These are phyloP conservation scores for Phytophthora pseudosyringae DNA, from an alignment of 352 stramenopile genomes.

Conservation along the genomic window DNA sequence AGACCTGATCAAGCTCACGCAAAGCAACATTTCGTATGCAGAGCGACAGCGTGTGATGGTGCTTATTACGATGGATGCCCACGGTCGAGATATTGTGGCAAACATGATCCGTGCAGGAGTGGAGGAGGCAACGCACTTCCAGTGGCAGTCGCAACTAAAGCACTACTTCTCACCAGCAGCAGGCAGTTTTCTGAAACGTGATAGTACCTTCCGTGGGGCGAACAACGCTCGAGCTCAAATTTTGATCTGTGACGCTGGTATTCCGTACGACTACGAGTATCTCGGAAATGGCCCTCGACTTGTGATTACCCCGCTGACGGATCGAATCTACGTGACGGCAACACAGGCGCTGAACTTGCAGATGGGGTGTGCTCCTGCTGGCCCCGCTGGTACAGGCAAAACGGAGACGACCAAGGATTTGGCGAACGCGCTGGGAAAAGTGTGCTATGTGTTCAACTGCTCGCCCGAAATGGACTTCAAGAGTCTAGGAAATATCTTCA, in stretches of 20 bases:
- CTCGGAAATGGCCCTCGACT: slow-evolving; percentile 94
- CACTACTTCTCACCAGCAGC: slow-evolving; percentile 92
- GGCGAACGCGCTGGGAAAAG: slow-evolving; percentile 93
- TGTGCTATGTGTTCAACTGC: slow-evolving; percentile 97
- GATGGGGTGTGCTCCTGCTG: slow-evolving; percentile 81
- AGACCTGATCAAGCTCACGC: slow-evolving; percentile 93
- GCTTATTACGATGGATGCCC: slow-evolving; percentile 96
- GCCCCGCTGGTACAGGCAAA: slow-evolving; percentile 92
- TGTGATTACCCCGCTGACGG: slow-evolving; percentile 96
- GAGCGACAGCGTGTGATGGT: slow-evolving; percentile 96
- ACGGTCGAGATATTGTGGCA: slow-evolving; percentile 95
- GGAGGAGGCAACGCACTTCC: slow-evolving; percentile 85
- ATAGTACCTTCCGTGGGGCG: slow-evolving; percentile 86
- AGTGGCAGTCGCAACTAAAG: slow-evolving; percentile 97
- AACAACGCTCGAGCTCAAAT: slow-evolving; percentile 87
- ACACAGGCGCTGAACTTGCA: slow-evolving; percentile 95
- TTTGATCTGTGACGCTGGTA: slow-evolving; percentile 92
- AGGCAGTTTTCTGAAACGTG: slow-evolving; percentile 91
- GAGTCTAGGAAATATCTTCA: slow-evolving; percentile 97
- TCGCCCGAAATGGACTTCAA: slow-evolving; percentile 97
- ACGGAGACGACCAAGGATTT: slow-evolving; percentile 97
- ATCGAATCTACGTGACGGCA: slow-evolving; percentile 97
- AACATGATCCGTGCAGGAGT: slow-evolving; percentile 94
- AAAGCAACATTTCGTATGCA: slow-evolving; percentile 91
- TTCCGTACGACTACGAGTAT: slow-evolving; percentile 98